A percentile compares a stretch with the other conserved stretches of the same genome.
phyloP scores from a whole-genome alignment of 129 eudicot species.

The Pittosporum tobira region DNA sequence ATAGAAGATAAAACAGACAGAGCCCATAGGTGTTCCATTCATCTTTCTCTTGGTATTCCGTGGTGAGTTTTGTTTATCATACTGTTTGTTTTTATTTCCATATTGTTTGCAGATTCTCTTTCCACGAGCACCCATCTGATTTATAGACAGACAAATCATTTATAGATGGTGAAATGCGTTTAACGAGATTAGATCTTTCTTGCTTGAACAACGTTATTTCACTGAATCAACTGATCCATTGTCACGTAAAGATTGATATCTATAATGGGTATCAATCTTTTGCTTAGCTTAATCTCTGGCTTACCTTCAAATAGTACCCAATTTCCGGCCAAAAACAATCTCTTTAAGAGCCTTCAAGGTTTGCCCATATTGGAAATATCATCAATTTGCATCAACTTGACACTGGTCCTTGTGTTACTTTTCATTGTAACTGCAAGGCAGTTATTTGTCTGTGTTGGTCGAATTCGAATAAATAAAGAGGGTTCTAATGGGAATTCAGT shows the following conservation, averaged over 20 bases:
- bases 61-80: constrained; percentile 3
- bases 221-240: constrained; percentile 3
- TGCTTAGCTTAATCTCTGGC: constrained; percentile 4
- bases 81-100: neutral
- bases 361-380: constrained; percentile 45
- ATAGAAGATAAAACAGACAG: neutral
- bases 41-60: neutral
- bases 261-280: constrained; percentile 33
- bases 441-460: constrained; percentile 36
- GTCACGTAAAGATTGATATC: constrained; percentile 19
- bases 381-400: constrained; percentile 52
- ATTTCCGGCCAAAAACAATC: neutral
- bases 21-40: neutral
- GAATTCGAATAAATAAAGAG: constrained; percentile 39
- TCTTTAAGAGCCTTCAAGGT: constrained; percentile 17
- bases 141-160: neutral
- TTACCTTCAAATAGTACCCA: neutral
- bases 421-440: constrained; percentile 44
- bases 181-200: constrained; percentile 18
- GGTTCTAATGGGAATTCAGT: constrained; percentile 31
- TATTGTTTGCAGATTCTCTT: constrained; percentile 6
- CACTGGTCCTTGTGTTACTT: constrained; percentile 40
- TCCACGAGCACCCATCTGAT: neutral
- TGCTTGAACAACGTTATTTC: neutral
- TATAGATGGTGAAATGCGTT: constrained; percentile 27